Evolutionary conservation across 2,329 filamentous ascomycete species (phyloP), one percentile per base, ranked within the genome.

Genomic region (Ophiostoma ips): DNA sequence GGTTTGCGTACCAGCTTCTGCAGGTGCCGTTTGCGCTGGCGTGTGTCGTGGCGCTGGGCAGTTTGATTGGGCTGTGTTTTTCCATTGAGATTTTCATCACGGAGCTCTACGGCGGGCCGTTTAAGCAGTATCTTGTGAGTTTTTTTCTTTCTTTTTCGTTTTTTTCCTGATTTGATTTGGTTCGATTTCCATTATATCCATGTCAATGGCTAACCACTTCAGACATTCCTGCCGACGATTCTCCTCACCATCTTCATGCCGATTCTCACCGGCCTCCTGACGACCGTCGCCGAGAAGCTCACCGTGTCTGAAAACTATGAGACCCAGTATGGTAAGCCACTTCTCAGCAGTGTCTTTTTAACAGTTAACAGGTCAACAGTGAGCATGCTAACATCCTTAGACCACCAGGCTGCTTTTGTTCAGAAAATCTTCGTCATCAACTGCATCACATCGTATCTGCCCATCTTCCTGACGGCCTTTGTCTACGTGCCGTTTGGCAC

Each of bases 81-180:
- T 85, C 82, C 8, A 86, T 95, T 54, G 92, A 98, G 63, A 87
- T 96, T 31, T 95, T 96, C 67, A 87, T 98, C 57, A 89, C 85
- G 0, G 88, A 98, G 65, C 81, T 96, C 15, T 96, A 98, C 64
- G 77, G 81, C 53, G 92, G 92, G 0, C 87, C 88, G 0, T 79
- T 94, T 55, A 94, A 96, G 68, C 76, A 77, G 18, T 82, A 94
- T 53, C 64, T 98, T 57, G 87, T 89, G 64, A 64, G 79, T 52
- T 15, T 36, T 18, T 30, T 10, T 21, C 28, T n/a, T 8, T 10
- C 3, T 5, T 30, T 19, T 15, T 3, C 19, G 3, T 21, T 18
- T 11, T 8, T 34, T 21, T 7, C 21, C 2, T 31, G 9, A n/a
- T n/a, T n/a, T n/a, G n/a, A n/a, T n/a, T n/a, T n/a, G n/a, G n/a